Conservation (phyloP, 306 rosid genomes). For the Prunus mira region DNA sequence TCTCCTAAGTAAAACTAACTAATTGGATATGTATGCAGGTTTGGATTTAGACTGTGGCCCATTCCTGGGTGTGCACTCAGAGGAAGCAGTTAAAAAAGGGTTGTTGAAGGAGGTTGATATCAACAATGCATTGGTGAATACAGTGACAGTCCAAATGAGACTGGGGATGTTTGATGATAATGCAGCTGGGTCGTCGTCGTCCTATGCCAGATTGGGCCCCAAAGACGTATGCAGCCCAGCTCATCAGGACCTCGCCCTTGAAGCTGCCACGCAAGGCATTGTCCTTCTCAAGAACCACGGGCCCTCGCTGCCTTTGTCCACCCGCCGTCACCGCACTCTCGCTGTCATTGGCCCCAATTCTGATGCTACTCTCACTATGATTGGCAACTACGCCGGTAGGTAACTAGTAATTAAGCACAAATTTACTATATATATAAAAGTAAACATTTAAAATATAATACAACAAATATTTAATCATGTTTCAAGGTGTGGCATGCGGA, state of each 20-base stretch:
- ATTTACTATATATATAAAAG: too few species aligned
- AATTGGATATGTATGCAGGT: conserved; percentile 26
- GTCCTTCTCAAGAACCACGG: conserved; percentile 76
- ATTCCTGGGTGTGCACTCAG: conserved; percentile 65
- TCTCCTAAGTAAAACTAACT: too few species aligned
- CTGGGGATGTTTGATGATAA: conserved; percentile 90
- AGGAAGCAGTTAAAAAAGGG: conserved; percentile 66
- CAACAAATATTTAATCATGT: too few species aligned
- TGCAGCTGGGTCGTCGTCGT: conserved; percentile 22
- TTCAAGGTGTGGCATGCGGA: conserved; percentile 71
- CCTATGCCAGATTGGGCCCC: conserved; percentile 70
- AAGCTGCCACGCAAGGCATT: conserved; percentile 79
- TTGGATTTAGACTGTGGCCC: conserved; percentile 93
- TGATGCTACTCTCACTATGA: conserved; percentile 61
- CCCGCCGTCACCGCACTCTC: conserved; percentile 44
- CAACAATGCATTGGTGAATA: conserved; percentile 55
- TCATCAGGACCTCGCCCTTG: conserved; percentile 67
- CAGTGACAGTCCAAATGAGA: conserved; percentile 77
- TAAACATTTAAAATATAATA: too few species aligned
- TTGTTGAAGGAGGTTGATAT: conserved; percentile 52
- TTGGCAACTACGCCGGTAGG: conserved; percentile 85
- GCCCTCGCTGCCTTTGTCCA: conserved; percentile 58
- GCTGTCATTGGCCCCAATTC: conserved; percentile 95
- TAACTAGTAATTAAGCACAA: too few species aligned
- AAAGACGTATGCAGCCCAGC: conserved; percentile 68